Percentiles rank a stretch among this genome's conserved stretches.
These are phyloP conservation scores for Ceratobasidium sp. DNA, from an alignment of 1,284 basidiomycete genomes.

Conservation along the genomic window DNA sequence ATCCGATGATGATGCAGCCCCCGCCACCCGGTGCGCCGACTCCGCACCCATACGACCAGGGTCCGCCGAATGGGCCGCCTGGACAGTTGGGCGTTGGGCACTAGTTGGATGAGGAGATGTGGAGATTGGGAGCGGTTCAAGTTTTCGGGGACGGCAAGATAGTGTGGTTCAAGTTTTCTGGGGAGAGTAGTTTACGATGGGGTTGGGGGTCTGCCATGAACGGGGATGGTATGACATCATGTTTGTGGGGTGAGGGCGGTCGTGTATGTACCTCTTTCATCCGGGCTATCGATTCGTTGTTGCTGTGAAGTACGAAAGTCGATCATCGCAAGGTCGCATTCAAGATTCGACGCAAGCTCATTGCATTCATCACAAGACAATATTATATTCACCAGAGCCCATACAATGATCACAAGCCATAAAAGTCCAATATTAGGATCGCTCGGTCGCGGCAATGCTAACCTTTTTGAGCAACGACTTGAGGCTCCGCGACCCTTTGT, in stretches of 20 bases:
- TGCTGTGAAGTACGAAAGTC: too few species aligned
- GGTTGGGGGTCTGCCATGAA: slow-evolving; percentile 20
- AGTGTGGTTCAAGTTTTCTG: not conserved
- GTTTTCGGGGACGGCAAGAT: not conserved
- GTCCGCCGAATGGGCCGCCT: slow-evolving; percentile 55
- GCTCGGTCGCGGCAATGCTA: slow-evolving; percentile 50
- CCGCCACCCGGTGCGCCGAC: slow-evolving; percentile 56
- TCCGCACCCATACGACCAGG: slow-evolving; percentile 72
- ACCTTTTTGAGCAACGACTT: slow-evolving; percentile 85
- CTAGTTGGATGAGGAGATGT: slow-evolving; percentile 29
- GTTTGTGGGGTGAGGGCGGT: slow-evolving; percentile 29
- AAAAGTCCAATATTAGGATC: not conserved
- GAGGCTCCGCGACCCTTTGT: slow-evolving; percentile 63
- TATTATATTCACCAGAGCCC: slow-evolving; percentile 19
- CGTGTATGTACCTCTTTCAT: slow-evolving; percentile 34
- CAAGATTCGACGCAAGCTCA: not conserved
- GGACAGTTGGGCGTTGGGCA: slow-evolving; percentile 76
- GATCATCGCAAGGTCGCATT: slow-evolving; percentile 15
- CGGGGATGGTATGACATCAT: slow-evolving; percentile 37
- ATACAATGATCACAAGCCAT: not conserved
- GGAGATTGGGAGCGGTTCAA: not conserved
- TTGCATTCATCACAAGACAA: not conserved
- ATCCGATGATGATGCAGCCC: slow-evolving; percentile 82
- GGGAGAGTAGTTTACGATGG: not conserved
- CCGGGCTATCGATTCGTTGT: slow-evolving; percentile 33